Evolutionary conservation across 2,329 filamentous ascomycete species (phyloP).

Genomic region (Massarina eburnea): DNA sequence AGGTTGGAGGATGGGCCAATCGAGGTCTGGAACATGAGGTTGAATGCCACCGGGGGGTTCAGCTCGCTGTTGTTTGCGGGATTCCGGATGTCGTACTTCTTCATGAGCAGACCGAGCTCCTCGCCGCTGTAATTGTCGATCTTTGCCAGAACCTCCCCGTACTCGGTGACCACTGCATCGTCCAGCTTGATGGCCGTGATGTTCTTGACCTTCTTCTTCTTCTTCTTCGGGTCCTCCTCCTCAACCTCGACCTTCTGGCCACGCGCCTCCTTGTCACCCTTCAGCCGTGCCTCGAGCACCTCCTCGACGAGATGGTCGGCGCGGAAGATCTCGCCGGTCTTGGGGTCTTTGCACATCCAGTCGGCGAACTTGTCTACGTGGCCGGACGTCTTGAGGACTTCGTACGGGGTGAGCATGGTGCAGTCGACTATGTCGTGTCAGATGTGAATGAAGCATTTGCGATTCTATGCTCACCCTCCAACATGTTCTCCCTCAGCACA

Average conservation of each 20-base stretch:
- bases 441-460: constrained; percentile 5
- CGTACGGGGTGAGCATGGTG: constrained; percentile 88
- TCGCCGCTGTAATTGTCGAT: constrained; percentile 94
- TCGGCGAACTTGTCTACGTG: constrained; percentile 98
- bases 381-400: constrained; percentile 88
- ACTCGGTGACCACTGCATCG: constrained; percentile 82
- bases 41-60: constrained; percentile 84
- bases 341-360: constrained; percentile 99
- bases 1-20: constrained; percentile 90
- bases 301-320: constrained; percentile 97
- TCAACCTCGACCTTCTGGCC: constrained; percentile 75
- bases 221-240: constrained; percentile 80
- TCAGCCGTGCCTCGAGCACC: constrained; percentile 81
- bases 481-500: constrained; percentile 90
- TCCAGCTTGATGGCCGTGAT: constrained; percentile 74
- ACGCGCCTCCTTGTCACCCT: constrained; percentile 89
- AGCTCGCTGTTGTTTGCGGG: constrained; percentile 77
- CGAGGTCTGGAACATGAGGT: constrained; percentile 96
- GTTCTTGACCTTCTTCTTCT: constrained; percentile 76
- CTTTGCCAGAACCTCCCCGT: constrained; percentile 85
- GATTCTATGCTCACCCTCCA: constrained; percentile 57
- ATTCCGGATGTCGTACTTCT: constrained; percentile 87
- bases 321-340: constrained; percentile 94
- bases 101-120: constrained; percentile 82
- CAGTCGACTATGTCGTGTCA: constrained; percentile 66